These are phyloP conservation scores for Rhipidocladum racemiflorum DNA, from an alignment of 176 grass and related monocot genomes.

Conservation along the genomic window DNA sequence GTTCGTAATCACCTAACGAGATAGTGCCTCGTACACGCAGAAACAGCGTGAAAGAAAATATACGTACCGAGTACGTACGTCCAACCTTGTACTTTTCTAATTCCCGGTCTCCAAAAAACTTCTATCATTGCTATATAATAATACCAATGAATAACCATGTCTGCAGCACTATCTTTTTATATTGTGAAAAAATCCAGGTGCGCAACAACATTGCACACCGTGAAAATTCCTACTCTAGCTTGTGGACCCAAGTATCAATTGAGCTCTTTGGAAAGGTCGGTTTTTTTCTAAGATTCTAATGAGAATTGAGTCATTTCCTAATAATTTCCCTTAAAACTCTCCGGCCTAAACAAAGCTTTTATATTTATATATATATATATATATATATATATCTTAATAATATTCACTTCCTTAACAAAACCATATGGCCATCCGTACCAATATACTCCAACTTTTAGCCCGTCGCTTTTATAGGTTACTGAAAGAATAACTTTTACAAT, in stretches of 20 bases:
- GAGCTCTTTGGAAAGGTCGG: background rate
- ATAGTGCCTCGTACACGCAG: background rate
- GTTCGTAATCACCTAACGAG: background rate
- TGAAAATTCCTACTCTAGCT: background rate
- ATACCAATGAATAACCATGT: background rate
- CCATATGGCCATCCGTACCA: fast-evolving
- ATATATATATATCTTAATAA: background rate
- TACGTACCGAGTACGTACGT: slow-evolving; percentile 33
- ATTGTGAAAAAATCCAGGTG: background rate
- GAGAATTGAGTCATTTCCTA: background rate
- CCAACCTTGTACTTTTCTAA: slow-evolving; percentile 42
- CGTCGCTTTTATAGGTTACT: too few species aligned
- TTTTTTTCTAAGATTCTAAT: background rate
- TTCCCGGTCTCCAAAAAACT: background rate
- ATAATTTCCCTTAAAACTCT: background rate
- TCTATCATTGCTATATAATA: slow-evolving; percentile 49
- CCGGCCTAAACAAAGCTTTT: background rate
- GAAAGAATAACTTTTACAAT: too few species aligned
- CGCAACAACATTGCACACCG: background rate
- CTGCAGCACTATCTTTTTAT: background rate
- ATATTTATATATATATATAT: too few species aligned
- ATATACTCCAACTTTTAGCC: too few species aligned
- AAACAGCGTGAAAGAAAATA: slow-evolving; percentile 7
- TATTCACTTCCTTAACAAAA: background rate
- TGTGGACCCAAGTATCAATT: background rate